A percentile compares a stretch with the other conserved stretches of the same genome.
Evolutionary conservation across 140 eudicot species (phyloP).

Genomic region (Stevia rebaudiana): DNA sequence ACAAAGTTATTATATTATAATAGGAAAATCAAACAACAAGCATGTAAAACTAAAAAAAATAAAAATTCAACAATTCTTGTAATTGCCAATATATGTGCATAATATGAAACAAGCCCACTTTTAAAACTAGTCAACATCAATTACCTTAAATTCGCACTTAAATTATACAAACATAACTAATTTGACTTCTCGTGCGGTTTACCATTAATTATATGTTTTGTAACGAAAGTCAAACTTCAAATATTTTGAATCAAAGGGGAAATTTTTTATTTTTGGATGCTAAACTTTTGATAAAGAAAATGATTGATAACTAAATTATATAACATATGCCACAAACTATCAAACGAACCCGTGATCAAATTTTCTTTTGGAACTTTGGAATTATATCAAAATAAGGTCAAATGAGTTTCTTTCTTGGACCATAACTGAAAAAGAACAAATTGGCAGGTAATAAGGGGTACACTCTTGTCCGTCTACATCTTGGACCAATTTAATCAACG

Average conservation of each 20-base stretch:
- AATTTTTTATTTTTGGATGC: conserved; percentile 4
- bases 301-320: conserved; percentile 9
- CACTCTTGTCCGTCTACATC: conserved; percentile 13
- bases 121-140: conserved; percentile 13
- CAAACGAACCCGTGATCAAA: conserved; percentile 28
- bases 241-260: conserved; percentile 8
- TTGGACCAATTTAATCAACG: conserved; percentile 15
- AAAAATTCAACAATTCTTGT: background rate
- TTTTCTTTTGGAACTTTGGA: conserved; percentile 15
- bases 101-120: background rate
- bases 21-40: background rate
- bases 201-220: conserved; percentile 3
- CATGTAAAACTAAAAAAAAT: background rate
- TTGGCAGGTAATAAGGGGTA: conserved; percentile 26
- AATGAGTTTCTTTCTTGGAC: conserved; percentile 28
- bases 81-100: background rate
- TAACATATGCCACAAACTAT: conserved; percentile 12
- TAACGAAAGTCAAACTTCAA: background rate
- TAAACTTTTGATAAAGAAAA: conserved; percentile 12
- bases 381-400: conserved; percentile 20
- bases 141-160: background rate
- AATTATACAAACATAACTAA: background rate
- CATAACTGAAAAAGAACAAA: conserved; percentile 24
- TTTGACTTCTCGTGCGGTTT: conserved; percentile 14
- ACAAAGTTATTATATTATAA: conserved; percentile 5